Conservation (phyloP, 164 flowering plant species). For the Saururus chinensis region DNA sequence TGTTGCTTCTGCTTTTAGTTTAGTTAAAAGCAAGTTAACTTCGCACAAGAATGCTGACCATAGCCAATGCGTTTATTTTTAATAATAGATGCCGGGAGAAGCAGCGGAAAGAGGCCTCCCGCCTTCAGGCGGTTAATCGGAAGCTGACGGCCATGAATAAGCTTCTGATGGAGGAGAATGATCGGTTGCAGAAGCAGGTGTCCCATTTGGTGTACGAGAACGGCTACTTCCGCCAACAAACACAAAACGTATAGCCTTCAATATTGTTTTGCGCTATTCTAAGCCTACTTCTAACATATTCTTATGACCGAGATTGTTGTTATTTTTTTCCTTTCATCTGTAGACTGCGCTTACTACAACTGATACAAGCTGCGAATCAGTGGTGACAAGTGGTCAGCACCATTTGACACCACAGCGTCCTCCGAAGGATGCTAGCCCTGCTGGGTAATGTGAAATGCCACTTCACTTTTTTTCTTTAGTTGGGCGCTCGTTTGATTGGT, state of each 20-base stretch:
- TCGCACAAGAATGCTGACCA: not conserved
- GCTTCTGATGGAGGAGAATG: conserved; percentile 94
- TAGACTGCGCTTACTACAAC: conserved; percentile 67
- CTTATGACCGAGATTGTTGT: not conserved
- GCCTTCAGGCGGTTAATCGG: conserved; percentile 83
- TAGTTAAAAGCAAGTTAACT: too few species aligned
- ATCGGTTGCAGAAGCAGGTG: conserved; percentile 92
- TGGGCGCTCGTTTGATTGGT: not conserved
- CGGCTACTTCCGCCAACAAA: conserved; percentile 78
- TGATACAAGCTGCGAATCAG: conserved; percentile 90
- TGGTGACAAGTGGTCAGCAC: conserved; percentile 88
- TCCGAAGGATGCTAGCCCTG: conserved; percentile 97
- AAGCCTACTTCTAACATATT: not conserved
- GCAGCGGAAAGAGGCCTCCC: conserved; percentile 86
- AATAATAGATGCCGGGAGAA: conserved; percentile 76
- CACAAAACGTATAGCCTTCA: conserved; percentile 36
- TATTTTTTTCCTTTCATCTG: conserved; percentile 8
- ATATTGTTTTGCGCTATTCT: not conserved
- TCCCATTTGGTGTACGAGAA: conserved; percentile 88
- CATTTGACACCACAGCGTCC: conserved; percentile 86
- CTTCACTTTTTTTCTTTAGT: not conserved
- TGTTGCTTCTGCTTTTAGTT: not conserved
- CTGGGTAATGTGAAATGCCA: conserved; percentile 59
- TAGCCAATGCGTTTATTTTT: not conserved
- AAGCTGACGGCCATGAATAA: conserved; percentile 93